Evolutionary conservation across 306 rosid species (phyloP), one percentile per base, ranked within the genome.

Genomic region (Vigna angularis): DNA sequence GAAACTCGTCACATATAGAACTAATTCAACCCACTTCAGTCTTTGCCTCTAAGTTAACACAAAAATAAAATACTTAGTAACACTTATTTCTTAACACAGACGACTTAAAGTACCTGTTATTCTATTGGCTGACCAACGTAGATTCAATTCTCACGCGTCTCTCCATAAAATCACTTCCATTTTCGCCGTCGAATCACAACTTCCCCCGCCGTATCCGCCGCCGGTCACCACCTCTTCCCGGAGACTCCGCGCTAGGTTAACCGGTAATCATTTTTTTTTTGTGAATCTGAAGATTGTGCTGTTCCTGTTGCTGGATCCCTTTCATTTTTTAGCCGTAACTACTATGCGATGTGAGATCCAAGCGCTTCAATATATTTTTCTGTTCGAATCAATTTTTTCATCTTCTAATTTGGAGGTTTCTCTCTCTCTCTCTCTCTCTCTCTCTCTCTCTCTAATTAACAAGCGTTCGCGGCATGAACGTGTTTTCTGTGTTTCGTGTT

Each of bases 61-160:
- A 57, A 12, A 26, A 58, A 57, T 18, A 9, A 22, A 10, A 56
- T 9, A 7, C 8, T 1, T 3, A 1, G 11, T 7, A 4, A 1
- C 16, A 5, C 40, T 61, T 61, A 62, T 74, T 45, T n/a, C n/a
- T 56, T 56, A 1, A 3, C 5, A 1, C 11, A 56, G 53, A 73
- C 57, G 55, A 24, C 16, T 8, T 7, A 28, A 24, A 44, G 2
- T 16, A 3, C 40, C 49, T 74, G 50, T 52, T 3, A 14, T 75
- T 64, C 64, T 34, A 75, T 75, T 64, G 80, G 80, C 53, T 20
- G 44, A 75, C 50, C 72, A 64, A 36, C 80, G 36, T 75, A 72
- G 34, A 75, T 34, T 52, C 16, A 11, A 18, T 4, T 75, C 42
- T 48, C 40, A 62, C 72, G 72, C 79, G 49, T 48, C 61, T 74